phyloP scores from a whole-genome alignment of 805 yeast genomes.

The Komagataella mondaviorum region DNA sequence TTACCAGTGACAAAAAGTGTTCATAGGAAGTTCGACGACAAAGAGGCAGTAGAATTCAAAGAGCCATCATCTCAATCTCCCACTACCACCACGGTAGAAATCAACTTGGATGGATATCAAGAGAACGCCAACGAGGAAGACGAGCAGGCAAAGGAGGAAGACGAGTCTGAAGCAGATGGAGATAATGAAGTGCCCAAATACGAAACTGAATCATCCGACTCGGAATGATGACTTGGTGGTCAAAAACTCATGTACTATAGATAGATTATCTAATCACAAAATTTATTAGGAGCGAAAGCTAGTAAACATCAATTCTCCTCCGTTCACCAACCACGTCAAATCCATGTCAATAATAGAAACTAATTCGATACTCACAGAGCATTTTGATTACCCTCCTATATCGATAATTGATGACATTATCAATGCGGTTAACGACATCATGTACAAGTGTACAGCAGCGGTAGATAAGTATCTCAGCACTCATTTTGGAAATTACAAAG shows the following conservation, averaged over 20 bases:
- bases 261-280: not conserved
- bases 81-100: constrained; percentile 6
- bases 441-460: constrained; percentile 72
- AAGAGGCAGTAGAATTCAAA: constrained; percentile 4
- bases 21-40: constrained; percentile 28
- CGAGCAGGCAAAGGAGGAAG: not conserved
- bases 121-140: not conserved
- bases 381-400: constrained; percentile 74
- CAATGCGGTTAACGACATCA: constrained; percentile 72
- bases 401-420: constrained; percentile 77
- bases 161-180: not conserved
- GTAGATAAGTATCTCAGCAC: constrained; percentile 50
- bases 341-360: constrained; percentile 19
- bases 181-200: not conserved
- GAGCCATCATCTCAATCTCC: constrained; percentile 1
- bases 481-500: constrained; percentile 1
- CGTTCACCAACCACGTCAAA: not conserved
- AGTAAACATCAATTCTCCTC: not conserved
- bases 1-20: constrained; percentile 29
- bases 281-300: not conserved
- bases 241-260: not conserved
- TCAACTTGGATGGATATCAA: not conserved
- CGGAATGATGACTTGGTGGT: not conserved
- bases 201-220: not conserved
- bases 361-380: constrained; percentile 62